Evolutionary conservation across 208 protist genomes (phyloP).

Genomic region (Acanthamoeba royreba): DNA sequence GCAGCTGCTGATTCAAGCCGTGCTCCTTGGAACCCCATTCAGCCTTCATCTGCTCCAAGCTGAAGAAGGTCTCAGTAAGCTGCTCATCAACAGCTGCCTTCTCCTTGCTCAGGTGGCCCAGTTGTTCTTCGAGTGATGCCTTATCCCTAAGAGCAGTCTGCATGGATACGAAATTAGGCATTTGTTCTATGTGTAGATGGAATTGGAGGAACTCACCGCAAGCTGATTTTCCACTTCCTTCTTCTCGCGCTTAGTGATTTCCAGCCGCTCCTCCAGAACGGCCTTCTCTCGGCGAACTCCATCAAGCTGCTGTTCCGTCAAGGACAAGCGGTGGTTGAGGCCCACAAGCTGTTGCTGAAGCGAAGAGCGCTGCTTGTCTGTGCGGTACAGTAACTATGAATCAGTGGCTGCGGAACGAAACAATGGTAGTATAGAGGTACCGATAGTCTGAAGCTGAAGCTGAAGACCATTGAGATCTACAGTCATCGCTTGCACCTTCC

Average conservation of each 20-base stretch:
- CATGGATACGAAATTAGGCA: too few species aligned
- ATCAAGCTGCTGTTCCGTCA: conserved; percentile 25
- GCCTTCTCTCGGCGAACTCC: not conserved
- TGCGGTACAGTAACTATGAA: too few species aligned
- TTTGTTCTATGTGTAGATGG: too few species aligned
- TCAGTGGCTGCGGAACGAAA: not conserved
- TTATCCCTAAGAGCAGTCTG: not conserved
- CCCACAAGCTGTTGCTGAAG: not conserved
- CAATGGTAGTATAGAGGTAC: not conserved
- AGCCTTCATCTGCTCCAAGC: not conserved
- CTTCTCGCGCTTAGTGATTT: not conserved
- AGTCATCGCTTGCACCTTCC: not conserved
- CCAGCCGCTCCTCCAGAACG: not conserved
- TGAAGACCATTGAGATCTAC: not conserved
- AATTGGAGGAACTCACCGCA: too few species aligned
- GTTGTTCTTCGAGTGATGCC: not conserved
- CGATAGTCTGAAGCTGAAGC: not conserved
- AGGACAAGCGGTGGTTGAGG: conserved; percentile 16
- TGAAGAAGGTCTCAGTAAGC: conserved; percentile 45
- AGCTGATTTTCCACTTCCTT: not conserved
- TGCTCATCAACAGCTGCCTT: conserved; percentile 35
- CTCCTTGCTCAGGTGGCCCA: not conserved
- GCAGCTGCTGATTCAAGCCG: not conserved
- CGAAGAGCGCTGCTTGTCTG: too few species aligned
- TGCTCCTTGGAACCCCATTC: not conserved